These are phyloP conservation scores for Cercospora zeae-maydis DNA, from an alignment of 2,329 filamentous ascomycete genomes.

Conservation along the genomic window DNA sequence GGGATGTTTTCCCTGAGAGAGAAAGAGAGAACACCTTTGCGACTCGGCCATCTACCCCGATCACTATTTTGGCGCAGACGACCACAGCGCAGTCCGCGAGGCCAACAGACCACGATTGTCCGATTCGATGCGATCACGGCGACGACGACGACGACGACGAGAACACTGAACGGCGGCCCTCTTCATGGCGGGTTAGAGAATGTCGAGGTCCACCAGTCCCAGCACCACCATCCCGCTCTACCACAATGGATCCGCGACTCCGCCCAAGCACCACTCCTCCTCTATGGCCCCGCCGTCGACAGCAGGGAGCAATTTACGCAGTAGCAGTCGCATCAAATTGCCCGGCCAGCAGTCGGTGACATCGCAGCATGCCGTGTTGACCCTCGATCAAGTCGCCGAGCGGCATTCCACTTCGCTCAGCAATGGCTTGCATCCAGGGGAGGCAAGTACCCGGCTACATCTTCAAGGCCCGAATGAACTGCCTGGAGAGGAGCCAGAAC, in stretches of 20 bases:
- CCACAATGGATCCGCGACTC: slow-evolving; percentile 44
- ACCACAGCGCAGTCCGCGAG: not conserved
- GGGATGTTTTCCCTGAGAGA: not conserved
- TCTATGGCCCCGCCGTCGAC: slow-evolving; percentile 8
- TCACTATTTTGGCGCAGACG: not conserved
- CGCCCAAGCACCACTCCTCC: slow-evolving; percentile 10
- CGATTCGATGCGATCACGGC: slow-evolving; percentile 6
- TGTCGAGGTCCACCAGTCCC: slow-evolving; percentile 60
- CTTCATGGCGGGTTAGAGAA: slow-evolving; percentile 47
- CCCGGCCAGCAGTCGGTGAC: slow-evolving; percentile 44
- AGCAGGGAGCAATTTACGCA: slow-evolving; percentile 26
- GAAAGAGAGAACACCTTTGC: slow-evolving; percentile 3
- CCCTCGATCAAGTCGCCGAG: slow-evolving; percentile 72
- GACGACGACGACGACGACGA: slow-evolving; percentile 8
- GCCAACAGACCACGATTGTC: not conserved
- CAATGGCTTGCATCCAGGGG: slow-evolving; percentile 73
- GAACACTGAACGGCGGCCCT: slow-evolving; percentile 1
- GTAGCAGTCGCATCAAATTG: slow-evolving; percentile 32
- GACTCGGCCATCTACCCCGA: not conserved
- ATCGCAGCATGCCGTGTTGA: slow-evolving; percentile 60
- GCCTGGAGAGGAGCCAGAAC: slow-evolving; percentile 87
- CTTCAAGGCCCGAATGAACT: slow-evolving; percentile 90
- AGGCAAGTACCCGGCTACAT: slow-evolving; percentile 74
- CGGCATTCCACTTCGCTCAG: slow-evolving; percentile 77
- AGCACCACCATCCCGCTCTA: slow-evolving; percentile 49